Percentiles rank a stretch among this genome's conserved stretches.
These are phyloP conservation scores for Eucalyptus dawsonii DNA, from an alignment of 345 rosid genomes.

Conservation along the genomic window DNA sequence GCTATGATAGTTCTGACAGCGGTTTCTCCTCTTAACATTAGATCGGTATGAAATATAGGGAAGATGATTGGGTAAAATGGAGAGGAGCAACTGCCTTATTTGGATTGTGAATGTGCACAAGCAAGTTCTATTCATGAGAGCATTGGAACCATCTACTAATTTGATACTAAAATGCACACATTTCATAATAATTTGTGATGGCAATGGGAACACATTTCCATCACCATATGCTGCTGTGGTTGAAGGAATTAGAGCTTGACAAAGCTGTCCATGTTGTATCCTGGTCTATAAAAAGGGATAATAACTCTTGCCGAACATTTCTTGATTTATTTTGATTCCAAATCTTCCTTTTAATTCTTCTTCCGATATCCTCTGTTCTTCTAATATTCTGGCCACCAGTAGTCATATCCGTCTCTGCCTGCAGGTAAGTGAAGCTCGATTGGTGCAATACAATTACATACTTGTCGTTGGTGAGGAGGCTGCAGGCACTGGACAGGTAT, in stretches of 20 bases:
- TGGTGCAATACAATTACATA: slow-evolving; percentile 74
- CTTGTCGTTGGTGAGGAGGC: slow-evolving; percentile 89
- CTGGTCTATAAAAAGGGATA: background rate
- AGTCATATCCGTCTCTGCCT: background rate
- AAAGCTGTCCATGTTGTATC: background rate
- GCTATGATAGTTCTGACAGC: no score
- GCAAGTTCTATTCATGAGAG: background rate
- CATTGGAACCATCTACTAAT: background rate
- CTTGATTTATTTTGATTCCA: background rate
- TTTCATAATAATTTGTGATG: background rate
- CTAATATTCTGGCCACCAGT: background rate
- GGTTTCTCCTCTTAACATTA: no score
- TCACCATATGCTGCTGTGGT: background rate
- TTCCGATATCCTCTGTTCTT: background rate
- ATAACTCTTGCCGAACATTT: background rate
- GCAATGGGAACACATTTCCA: background rate
- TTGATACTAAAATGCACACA: background rate
- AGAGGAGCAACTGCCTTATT: no score
- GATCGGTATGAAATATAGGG: no score
- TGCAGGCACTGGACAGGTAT: slow-evolving; percentile 60
- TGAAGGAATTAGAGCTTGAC: background rate
- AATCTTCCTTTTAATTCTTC: background rate
- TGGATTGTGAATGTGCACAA: no score
- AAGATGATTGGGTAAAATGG: no score
- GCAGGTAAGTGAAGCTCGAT: slow-evolving; percentile 86